Percentiles rank a stretch among this genome's conserved stretches.
Conservation (phyloP, 75 land plant species). For the Picea sitchensis region DNA sequence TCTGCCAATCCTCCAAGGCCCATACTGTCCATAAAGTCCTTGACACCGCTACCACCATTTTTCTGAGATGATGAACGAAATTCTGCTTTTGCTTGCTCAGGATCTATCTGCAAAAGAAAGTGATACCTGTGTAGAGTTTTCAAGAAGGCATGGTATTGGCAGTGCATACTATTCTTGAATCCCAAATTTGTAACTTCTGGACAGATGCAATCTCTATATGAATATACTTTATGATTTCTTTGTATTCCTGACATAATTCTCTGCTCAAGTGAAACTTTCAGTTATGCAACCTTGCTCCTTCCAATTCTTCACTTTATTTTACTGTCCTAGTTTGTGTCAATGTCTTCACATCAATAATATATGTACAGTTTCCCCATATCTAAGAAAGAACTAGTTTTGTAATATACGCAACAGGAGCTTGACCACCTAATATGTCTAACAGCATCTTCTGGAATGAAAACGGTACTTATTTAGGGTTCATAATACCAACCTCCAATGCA, state of each 20-base stretch:
- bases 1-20: conserved; percentile 83
- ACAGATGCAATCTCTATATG: neutral
- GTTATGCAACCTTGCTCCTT: neutral
- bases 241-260: neutral
- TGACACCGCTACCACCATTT: conserved; percentile 66
- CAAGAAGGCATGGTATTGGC: neutral
- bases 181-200: neutral
- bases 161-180: neutral
- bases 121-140: neutral
- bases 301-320: neutral
- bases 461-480: neutral
- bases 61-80: conserved; percentile 60
- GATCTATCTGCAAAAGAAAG: conserved; percentile 56
- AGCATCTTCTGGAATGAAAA: neutral
- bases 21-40: conserved; percentile 92
- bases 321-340: neutral
- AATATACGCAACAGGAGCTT: neutral
- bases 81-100: conserved; percentile 82
- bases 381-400: neutral
- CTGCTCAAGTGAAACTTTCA: neutral
- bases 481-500: conserved; percentile 74
- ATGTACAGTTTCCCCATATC: neutral
- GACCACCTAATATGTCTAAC: neutral
- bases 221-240: neutral
- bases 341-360: neutral